Conservation (phyloP, 2,329 filamentous ascomycete genomes). For the Penicillium sp. region DNA sequence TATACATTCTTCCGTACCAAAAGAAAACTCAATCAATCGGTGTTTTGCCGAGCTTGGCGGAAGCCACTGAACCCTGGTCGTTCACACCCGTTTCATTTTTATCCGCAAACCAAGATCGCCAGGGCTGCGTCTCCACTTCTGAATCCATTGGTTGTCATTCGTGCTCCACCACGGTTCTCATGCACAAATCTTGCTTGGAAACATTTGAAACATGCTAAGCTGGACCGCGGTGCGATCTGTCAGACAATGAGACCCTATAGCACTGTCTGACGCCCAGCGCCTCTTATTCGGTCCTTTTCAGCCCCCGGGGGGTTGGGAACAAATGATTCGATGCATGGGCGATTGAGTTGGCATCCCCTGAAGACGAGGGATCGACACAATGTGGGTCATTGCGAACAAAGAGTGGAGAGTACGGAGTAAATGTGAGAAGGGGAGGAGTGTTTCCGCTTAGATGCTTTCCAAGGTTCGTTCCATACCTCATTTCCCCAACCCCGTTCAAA, state of each 20-base stretch:
- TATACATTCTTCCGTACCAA: neutral
- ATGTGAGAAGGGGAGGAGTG: neutral
- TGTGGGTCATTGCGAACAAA: neutral
- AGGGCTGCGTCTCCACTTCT: neutral
- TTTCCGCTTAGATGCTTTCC: neutral
- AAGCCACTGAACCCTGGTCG: neutral
- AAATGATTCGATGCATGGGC: neutral
- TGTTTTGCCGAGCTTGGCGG: neutral
- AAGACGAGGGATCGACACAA: conserved; percentile 2
- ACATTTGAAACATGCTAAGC: conserved; percentile 2
- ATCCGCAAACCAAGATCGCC: neutral
- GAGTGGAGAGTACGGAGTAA: neutral
- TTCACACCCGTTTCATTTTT: neutral
- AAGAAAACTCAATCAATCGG: neutral
- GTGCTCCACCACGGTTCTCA: neutral
- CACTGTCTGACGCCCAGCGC: neutral
- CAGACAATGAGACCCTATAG: conserved; percentile 5
- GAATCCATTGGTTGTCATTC: neutral
- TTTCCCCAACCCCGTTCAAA: neutral
- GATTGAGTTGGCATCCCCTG: conserved; percentile 10
- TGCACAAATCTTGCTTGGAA: neutral
- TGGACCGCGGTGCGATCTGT: conserved; percentile 2
- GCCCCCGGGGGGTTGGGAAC: neutral
- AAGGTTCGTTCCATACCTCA: neutral
- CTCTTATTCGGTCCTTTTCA: neutral